Evolutionary conservation across 2,329 filamentous ascomycete species (phyloP).

Genomic region (Sporothrix brasiliensis): DNA sequence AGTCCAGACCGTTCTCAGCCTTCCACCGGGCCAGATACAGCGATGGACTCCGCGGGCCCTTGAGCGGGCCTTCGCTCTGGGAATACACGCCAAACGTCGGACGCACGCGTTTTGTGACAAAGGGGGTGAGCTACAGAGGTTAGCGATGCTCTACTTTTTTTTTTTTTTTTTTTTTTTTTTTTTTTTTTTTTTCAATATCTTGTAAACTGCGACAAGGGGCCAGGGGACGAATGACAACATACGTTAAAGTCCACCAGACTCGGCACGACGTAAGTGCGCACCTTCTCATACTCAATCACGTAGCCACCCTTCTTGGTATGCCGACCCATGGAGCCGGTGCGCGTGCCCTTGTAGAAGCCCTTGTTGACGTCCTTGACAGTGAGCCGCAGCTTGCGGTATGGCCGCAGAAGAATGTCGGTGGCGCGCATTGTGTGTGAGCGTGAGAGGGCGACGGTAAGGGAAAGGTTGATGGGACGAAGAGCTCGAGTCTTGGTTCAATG

Average conservation of each 20-base stretch:
- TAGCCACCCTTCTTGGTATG: constrained; percentile 86
- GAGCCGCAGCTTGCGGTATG: constrained; percentile 74
- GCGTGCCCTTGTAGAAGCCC: constrained; percentile 96
- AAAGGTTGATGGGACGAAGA: not conserved
- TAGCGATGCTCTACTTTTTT: constrained; percentile 23
- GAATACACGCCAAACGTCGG: constrained; percentile 47
- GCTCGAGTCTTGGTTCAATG: not conserved
- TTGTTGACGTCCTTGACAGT: constrained; percentile 92
- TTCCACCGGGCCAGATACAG: constrained; percentile 69
- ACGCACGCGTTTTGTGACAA: constrained; percentile 66
- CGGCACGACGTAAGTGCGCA: constrained; percentile 82
- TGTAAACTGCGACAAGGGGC: not conserved
- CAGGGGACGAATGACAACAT: not conserved
- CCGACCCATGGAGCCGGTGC: constrained; percentile 81
- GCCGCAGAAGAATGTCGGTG: constrained; percentile 66
- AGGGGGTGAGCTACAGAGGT: constrained; percentile 71
- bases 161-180: too few relatives aligned
- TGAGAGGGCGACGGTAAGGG: constrained; percentile 15
- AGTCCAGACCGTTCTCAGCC: constrained; percentile 65
- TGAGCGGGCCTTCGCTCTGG: constrained; percentile 55
- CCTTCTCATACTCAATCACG: constrained; percentile 79
- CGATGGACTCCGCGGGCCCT: constrained; percentile 63
- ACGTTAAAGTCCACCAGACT: constrained; percentile 73
- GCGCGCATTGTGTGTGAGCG: constrained; percentile 60
- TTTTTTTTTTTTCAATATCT: too few relatives aligned